Percentiles rank a stretch among this genome's conserved stretches.
These are phyloP conservation scores for Astragalus membranaceus DNA, from an alignment of 306 rosid genomes.

Conservation along the genomic window DNA sequence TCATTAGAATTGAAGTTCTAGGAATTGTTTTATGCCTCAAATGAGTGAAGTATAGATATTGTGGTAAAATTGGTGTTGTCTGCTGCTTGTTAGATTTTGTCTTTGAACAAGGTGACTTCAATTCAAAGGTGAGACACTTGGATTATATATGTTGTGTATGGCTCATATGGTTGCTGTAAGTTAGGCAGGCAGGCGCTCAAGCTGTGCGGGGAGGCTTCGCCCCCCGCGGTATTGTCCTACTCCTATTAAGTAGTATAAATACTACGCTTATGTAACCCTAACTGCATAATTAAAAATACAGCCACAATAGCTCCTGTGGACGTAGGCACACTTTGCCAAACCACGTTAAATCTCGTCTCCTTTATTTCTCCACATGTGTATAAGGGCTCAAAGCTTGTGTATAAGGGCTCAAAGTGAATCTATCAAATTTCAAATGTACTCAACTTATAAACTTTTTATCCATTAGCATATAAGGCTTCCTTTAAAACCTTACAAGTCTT, in stretches of 20 bases:
- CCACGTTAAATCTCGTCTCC: too few relatives aligned
- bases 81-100: not conserved
- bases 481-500: not conserved
- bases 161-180: too few relatives aligned
- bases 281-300: too few relatives aligned
- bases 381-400: too few relatives aligned
- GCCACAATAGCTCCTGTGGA: too few relatives aligned
- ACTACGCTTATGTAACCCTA: too few relatives aligned
- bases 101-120: not conserved
- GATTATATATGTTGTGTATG: not conserved
- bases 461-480: not conserved
- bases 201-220: too few relatives aligned
- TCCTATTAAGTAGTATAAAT: too few relatives aligned
- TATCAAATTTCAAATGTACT: not conserved
- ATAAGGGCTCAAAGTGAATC: not conserved
- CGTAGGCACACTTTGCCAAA: too few relatives aligned
- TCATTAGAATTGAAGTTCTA: slow-evolving; percentile 23
- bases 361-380: too few relatives aligned
- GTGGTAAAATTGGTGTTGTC: slow-evolving; percentile 3
- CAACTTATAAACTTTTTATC: not conserved
- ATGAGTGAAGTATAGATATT: slow-evolving; percentile 19
- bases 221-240: too few relatives aligned
- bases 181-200: too few relatives aligned
- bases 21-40: slow-evolving; percentile 26
- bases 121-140: not conserved